Conservation (phyloP, 371 early-diverging fungal species). For the Mortierella sp. region DNA sequence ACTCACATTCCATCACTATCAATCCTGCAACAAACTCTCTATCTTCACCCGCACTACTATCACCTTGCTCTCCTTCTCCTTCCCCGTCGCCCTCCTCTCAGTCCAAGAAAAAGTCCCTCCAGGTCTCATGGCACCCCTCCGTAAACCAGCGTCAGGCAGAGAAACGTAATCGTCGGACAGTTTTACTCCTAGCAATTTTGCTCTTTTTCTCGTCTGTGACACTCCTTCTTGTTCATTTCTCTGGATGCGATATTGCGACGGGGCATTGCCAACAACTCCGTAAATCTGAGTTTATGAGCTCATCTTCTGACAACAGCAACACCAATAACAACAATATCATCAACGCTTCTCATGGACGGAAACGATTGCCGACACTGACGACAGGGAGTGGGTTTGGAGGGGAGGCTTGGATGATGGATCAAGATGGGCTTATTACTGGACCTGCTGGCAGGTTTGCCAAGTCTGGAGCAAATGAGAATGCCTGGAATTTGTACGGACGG, state of each 20-base stretch:
- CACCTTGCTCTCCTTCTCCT: background rate
- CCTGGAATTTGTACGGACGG: constrained; percentile 13
- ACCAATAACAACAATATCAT: background rate
- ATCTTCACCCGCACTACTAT: background rate
- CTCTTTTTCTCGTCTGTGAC: constrained; percentile 40
- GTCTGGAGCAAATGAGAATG: background rate
- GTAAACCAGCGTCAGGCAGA: constrained; percentile 35
- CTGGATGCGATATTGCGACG: constrained; percentile 42
- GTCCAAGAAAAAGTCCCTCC: constrained; percentile 24
- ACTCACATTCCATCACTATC: background rate
- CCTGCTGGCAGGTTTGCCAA: constrained; percentile 7
- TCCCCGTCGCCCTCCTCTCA: constrained; percentile 1
- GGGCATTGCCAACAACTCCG: constrained; percentile 32
- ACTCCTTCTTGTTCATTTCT: constrained; percentile 26
- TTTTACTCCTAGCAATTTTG: constrained; percentile 21
- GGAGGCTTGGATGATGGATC: constrained; percentile 16
- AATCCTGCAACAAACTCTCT: background rate
- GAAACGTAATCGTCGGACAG: constrained; percentile 33
- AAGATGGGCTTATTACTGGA: background rate
- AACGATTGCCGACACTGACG: background rate
- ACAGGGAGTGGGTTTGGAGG: constrained; percentile 10
- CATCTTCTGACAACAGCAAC: background rate
- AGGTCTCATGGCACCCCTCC: constrained; percentile 50
- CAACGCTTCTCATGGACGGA: background rate
- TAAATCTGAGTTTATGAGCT: background rate